Percentiles rank a stretch among this genome's conserved stretches.
phyloP scores from a whole-genome alignment of 2,329 filamentous ascomycete species.

The Hypoxylon sp. region DNA sequence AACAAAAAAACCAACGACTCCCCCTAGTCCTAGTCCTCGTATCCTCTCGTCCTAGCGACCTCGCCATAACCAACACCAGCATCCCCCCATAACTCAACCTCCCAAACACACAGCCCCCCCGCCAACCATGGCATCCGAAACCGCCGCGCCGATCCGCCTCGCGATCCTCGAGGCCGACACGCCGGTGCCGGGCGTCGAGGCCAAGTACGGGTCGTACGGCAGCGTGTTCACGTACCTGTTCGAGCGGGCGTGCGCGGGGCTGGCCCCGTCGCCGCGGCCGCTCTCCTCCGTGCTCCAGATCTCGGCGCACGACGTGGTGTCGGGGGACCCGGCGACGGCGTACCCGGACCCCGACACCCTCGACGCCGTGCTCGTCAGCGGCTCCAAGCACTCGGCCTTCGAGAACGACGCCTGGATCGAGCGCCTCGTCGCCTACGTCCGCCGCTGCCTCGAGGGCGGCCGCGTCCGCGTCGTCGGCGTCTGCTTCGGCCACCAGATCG shows the following conservation, averaged over 20 bases:
- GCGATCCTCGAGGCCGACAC: constrained; percentile 90
- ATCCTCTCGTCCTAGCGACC: too few relatives aligned
- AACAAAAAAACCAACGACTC: too few relatives aligned
- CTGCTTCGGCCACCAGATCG: constrained; percentile 89
- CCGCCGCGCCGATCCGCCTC: constrained; percentile 69
- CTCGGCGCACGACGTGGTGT: constrained; percentile 75
- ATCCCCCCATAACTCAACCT: background rate
- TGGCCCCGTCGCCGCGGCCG: constrained; percentile 51
- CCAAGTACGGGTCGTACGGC: constrained; percentile 75
- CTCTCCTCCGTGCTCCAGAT: constrained; percentile 62
- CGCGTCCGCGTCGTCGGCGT: constrained; percentile 78
- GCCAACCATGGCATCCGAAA: constrained; percentile 43
- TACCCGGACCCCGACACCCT: constrained; percentile 79
- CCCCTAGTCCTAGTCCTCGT: too few relatives aligned
- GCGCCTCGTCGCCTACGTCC: constrained; percentile 73
- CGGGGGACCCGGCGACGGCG: constrained; percentile 61
- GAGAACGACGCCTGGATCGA: constrained; percentile 79
- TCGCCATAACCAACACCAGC: background rate
- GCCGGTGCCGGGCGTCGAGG: constrained; percentile 69
- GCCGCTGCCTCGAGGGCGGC: constrained; percentile 64
- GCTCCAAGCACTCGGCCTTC: constrained; percentile 77
- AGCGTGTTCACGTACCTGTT: constrained; percentile 73
- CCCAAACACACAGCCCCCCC: background rate
- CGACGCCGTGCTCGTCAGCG: constrained; percentile 85
- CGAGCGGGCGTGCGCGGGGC: constrained; percentile 57